Conservation (phyloP, 805 yeast genomes). For the Cyberlindnera xylosilytica region DNA sequence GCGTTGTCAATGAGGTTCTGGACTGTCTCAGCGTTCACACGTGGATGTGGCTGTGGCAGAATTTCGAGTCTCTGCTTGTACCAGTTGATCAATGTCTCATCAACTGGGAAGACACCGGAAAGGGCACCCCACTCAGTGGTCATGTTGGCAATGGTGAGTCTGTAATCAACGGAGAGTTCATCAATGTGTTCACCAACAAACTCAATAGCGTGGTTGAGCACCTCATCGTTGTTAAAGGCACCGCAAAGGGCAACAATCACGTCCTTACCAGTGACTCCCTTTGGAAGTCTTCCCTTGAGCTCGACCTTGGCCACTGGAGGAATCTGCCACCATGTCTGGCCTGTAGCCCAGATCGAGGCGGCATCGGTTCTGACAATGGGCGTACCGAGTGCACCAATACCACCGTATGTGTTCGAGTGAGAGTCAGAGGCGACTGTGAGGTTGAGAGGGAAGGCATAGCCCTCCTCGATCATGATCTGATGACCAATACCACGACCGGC, state of each 20-base stretch:
- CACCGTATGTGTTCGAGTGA: constrained; percentile 97
- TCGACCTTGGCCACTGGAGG: constrained; percentile 98
- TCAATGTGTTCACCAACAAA: constrained; percentile 81
- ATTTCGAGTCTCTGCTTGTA: constrained; percentile 58
- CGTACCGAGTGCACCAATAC: constrained; percentile 92
- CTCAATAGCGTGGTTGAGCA: constrained; percentile 89
- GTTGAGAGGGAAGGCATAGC: constrained; percentile 93
- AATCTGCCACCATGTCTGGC: constrained; percentile 99
- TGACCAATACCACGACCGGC: constrained; percentile 99
- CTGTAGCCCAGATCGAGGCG: constrained; percentile 99
- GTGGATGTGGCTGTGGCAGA: constrained; percentile 74
- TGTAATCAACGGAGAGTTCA: constrained; percentile 70
- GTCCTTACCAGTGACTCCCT: constrained; percentile 93
- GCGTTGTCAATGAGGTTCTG: constrained; percentile 44
- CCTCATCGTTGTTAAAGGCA: constrained; percentile 86
- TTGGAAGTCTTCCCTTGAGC: constrained; percentile 73
- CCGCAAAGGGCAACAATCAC: constrained; percentile 97
- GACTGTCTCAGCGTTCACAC: constrained; percentile 66
- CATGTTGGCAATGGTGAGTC: constrained; percentile 94
- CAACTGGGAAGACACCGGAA: constrained; percentile 97
- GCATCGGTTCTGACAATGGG: constrained; percentile 99
- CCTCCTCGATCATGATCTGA: constrained; percentile 98
- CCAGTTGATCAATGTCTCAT: constrained; percentile 70
- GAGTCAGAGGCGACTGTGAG: constrained; percentile 96
- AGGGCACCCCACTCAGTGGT: constrained; percentile 99